Evolutionary conservation across 139 green algal species (phyloP).

Genomic region (Yamagishiella unicocca): DNA sequence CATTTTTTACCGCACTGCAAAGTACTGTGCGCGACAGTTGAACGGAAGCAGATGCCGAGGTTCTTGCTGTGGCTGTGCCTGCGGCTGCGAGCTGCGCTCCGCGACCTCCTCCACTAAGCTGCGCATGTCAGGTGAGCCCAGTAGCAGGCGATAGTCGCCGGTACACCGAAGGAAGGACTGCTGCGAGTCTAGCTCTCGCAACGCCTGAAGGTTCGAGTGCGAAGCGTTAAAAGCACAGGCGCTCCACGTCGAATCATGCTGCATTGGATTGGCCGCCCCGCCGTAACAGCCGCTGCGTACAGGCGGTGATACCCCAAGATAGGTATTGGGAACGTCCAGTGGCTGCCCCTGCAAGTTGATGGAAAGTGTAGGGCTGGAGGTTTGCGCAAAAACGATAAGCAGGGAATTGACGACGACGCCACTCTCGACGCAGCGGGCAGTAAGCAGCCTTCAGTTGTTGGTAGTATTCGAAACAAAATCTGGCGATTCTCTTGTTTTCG

Average conservation of each 20-base stretch:
- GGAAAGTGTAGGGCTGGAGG: too few species aligned
- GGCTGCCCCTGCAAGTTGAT: constrained; percentile 24
- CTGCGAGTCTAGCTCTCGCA: constrained; percentile 56
- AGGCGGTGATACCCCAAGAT: constrained; percentile 52
- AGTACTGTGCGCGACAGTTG: constrained; percentile 42
- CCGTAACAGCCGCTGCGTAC: constrained; percentile 56
- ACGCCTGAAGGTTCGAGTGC: constrained; percentile 54
- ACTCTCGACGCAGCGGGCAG: too few species aligned
- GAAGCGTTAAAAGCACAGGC: constrained; percentile 45
- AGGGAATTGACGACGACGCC: too few species aligned
- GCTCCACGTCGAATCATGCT: constrained; percentile 46
- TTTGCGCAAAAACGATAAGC: too few species aligned
- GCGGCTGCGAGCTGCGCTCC: not conserved
- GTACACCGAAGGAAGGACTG: constrained; percentile 56
- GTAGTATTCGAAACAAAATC: too few species aligned
- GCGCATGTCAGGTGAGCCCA: constrained; percentile 36
- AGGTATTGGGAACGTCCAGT: constrained; percentile 15
- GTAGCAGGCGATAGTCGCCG: constrained; percentile 32
- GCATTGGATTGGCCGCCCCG: constrained; percentile 55
- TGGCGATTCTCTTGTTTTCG: too few species aligned
- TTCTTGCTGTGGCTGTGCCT: not conserved
- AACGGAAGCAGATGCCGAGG: constrained; percentile 7
- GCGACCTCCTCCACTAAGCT: constrained; percentile 23
- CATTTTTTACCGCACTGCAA: constrained; percentile 21
- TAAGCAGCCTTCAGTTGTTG: too few species aligned